phyloP scores from a whole-genome alignment of 805 yeast genomes.

The Suhomyces xylopsoci region DNA sequence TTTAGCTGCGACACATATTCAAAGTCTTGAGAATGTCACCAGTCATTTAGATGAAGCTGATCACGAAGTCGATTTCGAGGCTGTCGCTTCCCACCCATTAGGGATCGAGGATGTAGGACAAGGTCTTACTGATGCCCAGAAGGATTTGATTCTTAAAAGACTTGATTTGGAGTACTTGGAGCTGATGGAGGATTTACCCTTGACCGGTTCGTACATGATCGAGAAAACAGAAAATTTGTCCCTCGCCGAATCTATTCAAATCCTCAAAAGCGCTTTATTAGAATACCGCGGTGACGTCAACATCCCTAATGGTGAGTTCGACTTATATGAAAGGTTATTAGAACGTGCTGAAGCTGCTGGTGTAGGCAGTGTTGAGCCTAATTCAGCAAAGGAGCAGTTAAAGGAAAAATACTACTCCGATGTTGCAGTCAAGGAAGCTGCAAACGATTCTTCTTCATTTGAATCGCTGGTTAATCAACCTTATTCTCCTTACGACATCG shows the following conservation, averaged over 20 bases:
- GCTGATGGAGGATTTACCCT: slow-evolving; percentile 32
- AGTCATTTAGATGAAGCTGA: slow-evolving; percentile 3
- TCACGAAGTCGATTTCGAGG: slow-evolving; percentile 12
- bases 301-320: slow-evolving; percentile 26
- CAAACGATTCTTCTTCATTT: slow-evolving; percentile 22
- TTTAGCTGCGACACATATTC: neutral
- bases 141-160: slow-evolving; percentile 25
- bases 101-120: slow-evolving; percentile 23
- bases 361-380: neutral
- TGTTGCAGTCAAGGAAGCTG: slow-evolving; percentile 3
- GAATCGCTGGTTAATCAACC: neutral
- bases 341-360: neutral
- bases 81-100: slow-evolving; percentile 23
- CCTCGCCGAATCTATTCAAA: slow-evolving; percentile 20
- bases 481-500: slow-evolving; percentile 1
- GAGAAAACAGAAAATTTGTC: slow-evolving; percentile 22
- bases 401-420: neutral
- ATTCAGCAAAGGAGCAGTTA: neutral
- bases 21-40: neutral
- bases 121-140: slow-evolving; percentile 24
- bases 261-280: slow-evolving; percentile 25
- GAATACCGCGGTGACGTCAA: slow-evolving; percentile 32
- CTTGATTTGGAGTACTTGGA: slow-evolving; percentile 23
- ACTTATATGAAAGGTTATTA: slow-evolving; percentile 20
- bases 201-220: slow-evolving; percentile 27